phyloP scores from a whole-genome alignment of 129 eudicot genomes.

The Lonicera japonica region DNA sequence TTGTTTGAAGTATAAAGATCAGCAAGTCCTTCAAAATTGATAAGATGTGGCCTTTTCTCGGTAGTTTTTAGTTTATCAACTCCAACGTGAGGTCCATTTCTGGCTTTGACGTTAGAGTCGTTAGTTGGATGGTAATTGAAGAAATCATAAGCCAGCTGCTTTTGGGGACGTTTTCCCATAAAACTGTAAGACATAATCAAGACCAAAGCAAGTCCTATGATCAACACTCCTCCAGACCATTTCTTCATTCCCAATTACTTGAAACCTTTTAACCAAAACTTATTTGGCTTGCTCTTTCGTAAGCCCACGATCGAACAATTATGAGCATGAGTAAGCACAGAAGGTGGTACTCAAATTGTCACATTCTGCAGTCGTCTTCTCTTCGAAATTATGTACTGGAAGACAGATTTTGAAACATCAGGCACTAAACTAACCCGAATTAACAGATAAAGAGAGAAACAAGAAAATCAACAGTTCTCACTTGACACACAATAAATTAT shows the following conservation, averaged over 20 bases:
- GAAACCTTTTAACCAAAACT: not conserved
- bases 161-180: conserved; percentile 44
- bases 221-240: conserved; percentile 81
- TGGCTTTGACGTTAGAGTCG: conserved; percentile 4
- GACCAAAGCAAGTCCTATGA: conserved; percentile 55
- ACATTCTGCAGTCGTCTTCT: too few relatives aligned
- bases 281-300: too few relatives aligned
- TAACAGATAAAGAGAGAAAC: too few relatives aligned
- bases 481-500: too few relatives aligned
- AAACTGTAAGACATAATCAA: conserved; percentile 61
- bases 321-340: too few relatives aligned
- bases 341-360: too few relatives aligned
- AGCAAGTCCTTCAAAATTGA: conserved; percentile 43
- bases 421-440: too few relatives aligned
- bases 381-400: too few relatives aligned
- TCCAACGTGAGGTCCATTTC: conserved; percentile 11
- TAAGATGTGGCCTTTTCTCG: conserved; percentile 37
- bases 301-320: too few relatives aligned
- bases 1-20: conserved; percentile 48
- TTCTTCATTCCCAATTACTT: conserved; percentile 57
- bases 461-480: too few relatives aligned
- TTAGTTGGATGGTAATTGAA: conserved; percentile 41
- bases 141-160: conserved; percentile 71
- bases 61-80: conserved; percentile 10
- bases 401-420: too few relatives aligned